Conservation (phyloP, 768 basidiomycete species). For the Daedaleopsis nitida region DNA sequence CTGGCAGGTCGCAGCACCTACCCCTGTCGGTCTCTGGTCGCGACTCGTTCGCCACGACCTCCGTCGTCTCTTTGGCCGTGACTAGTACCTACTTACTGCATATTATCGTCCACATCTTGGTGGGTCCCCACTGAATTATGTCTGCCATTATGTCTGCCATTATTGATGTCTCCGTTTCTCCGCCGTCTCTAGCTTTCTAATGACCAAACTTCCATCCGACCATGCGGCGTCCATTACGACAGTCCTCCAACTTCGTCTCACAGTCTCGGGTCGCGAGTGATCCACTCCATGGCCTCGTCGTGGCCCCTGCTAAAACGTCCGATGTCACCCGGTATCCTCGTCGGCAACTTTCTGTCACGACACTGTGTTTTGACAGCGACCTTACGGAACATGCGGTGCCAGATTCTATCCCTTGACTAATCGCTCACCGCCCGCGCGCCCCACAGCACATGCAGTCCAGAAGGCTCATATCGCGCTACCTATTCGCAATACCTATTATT, state of each 20-base stretch:
- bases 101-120: neutral
- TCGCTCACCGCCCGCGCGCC: too few species aligned
- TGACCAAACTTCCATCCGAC: neutral
- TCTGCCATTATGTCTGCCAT: too few species aligned
- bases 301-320: neutral
- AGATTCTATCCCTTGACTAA: too few species aligned
- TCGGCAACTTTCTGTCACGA: neutral
- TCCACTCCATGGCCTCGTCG: neutral
- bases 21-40: neutral
- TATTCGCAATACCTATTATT: too few species aligned
- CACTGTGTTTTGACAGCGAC: neutral
- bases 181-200: neutral
- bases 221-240: neutral
- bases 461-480: too few species aligned
- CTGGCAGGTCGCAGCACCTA: constrained; percentile 1
- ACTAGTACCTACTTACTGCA: too few species aligned
- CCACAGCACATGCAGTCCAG: too few species aligned
- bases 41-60: neutral
- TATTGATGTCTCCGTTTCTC: neutral
- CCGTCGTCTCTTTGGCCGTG: too few species aligned
- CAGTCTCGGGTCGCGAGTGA: neutral
- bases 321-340: neutral
- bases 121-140: neutral
- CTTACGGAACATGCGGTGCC: neutral
- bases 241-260: neutral